Base-by-base conservation (phyloP, 495 filamentous ascomycete genomes). In the Talaromyces liani region DNA sequence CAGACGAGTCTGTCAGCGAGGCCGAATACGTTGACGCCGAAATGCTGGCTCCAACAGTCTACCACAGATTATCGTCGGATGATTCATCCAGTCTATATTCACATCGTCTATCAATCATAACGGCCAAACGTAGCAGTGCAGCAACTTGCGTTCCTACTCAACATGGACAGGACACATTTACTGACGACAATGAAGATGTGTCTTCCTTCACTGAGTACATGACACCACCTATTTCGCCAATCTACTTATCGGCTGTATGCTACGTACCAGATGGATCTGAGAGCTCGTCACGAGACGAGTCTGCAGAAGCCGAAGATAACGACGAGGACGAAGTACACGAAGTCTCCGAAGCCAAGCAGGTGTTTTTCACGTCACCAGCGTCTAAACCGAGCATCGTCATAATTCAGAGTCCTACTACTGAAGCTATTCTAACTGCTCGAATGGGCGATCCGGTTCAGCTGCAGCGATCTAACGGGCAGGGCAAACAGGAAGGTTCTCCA, bases 61-160 rank as follows among this genome's bases (percentile, higher is more conserved):
- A 36, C 9, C 29, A 31, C 10, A 45, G 34, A 45, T 27, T 16
- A 2, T 22, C 20, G 9, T 45, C 60, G 4, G 60, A 60, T 14
- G 45, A 31, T 5, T 53, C 60, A 20, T 53, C 60, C 1, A 54
- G 60, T 34, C 39, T 54, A 1, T 51, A 62, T 25, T 53, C 41
- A 18, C 25, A 49, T 22, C 60, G 39, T 29, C 72, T 79, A 7
- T 80, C 77, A 0, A 72, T 77, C 58, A 74, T 77, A 24, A 80
- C 77, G 1, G 65, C 78, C 55, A 80, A 79, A 65, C 72, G 75
- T n/a, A 75, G 66, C 61, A 78, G 75, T 53, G 70, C 60, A 49
- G 67, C 71, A 0, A 74, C 72, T 24, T 77, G 75, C 31, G 31
- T 36, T 36, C 27, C 27, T 16, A 20, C 14, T 9, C 8, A 36